Evolutionary conservation across 805 yeast species (phyloP), one percentile per base, ranked within the genome.

Genomic region (Metschnikowia borealis): DNA sequence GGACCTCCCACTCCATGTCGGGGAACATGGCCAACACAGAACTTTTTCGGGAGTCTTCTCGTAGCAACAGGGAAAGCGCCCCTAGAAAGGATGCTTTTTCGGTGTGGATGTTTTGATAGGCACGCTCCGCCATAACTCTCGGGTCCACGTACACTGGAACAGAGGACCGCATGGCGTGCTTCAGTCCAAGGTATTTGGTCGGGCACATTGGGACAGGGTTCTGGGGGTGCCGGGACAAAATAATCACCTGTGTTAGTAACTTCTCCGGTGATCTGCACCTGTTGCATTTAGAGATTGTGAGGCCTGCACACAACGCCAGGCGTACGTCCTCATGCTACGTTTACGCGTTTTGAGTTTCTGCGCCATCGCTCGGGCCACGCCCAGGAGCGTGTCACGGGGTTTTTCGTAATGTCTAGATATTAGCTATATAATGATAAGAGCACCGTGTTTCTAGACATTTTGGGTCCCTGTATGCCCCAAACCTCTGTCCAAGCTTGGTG

Each of bases 31-130:
- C 29, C 26, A 15, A 10, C 5, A 54, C 46, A 14, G 50, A 32
- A 34, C 48, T 41, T 32, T 49, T 49, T 29, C 52, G 50, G 33
- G 46, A 34, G 43, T 52, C 53, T 29, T 20, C 39, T 34, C 36
- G 40, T 20, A 38, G 20, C 33, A 52, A 31, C 5, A 17, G 26
- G 21, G 20, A 17, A 29, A 52, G 52, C 38, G 45, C 38, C 20
- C 18, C n/a, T 23, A 20, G 38, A 42, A 42, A 42, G 10, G 20
- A 18, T 17, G 36, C 38, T 5, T 21, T 42, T 8, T 42, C 34
- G 8, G 15, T 14, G 18, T 33, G 38, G n/a, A 21, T 21, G 38
- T 33, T 33, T 23, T 32, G 45, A 20, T 26, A 33, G 15, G 21
- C 34, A 18, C 14, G 43, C 32, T n/a, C 43, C n/a, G 33, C n/a